These are phyloP conservation scores for Colletotrichum spaethianum DNA, from an alignment of 2,329 filamentous ascomycete genomes.

Conservation along the genomic window DNA sequence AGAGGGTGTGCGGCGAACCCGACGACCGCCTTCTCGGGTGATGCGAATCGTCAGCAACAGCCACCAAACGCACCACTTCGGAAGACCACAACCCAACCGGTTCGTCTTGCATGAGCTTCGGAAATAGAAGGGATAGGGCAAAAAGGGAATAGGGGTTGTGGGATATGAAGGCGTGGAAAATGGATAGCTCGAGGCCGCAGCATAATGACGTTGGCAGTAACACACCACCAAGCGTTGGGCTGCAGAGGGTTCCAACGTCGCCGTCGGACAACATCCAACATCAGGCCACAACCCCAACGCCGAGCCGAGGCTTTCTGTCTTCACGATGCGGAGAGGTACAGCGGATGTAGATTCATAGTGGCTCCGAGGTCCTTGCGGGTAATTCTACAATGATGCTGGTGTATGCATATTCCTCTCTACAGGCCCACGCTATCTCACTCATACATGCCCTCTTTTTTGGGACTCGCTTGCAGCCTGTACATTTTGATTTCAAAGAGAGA, in stretches of 20 bases:
- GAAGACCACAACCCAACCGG: too few relatives aligned
- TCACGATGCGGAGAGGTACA: slow-evolving; percentile 10
- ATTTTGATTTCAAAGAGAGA: slow-evolving; percentile 1
- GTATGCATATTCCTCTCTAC: not conserved
- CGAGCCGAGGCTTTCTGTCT: not conserved
- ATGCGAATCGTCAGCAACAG: not conserved
- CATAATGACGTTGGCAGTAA: not conserved
- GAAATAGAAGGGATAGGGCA: too few relatives aligned
- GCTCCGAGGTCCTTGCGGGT: slow-evolving; percentile 24
- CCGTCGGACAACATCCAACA: not conserved
- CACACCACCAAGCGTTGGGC: not conserved
- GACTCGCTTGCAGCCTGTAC: not conserved
- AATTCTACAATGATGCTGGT: slow-evolving; percentile 24
- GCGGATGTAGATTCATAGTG: slow-evolving; percentile 11
- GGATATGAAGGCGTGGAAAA: not conserved
- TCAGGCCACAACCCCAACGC: not conserved
- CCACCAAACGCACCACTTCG: not conserved
- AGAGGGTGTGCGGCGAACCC: slow-evolving; percentile 1
- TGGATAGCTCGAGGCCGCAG: not conserved
- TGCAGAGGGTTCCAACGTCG: not conserved
- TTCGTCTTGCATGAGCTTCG: not conserved
- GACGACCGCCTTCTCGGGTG: not conserved
- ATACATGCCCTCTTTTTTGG: not conserved
- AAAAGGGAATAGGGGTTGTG: too few relatives aligned
- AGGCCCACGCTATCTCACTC: not conserved